Conservation (phyloP, 1,284 basidiomycete species). For the Prillingera fragicola region DNA sequence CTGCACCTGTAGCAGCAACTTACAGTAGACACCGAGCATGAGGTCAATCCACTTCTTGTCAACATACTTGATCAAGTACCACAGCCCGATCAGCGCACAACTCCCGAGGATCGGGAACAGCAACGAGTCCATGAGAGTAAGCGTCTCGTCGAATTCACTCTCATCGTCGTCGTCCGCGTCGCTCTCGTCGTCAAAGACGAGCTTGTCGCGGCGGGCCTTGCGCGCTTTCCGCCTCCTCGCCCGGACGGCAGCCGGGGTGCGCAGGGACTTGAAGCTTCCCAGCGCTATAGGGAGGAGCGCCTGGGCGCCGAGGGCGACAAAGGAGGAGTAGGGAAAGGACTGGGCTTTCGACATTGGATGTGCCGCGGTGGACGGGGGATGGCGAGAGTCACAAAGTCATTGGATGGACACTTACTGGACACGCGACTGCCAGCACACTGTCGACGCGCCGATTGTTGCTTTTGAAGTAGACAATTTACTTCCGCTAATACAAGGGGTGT, state of each 20-base stretch:
- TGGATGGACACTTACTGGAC: too few relatives aligned
- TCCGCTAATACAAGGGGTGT: too few relatives aligned
- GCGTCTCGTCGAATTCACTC: conserved; percentile 34
- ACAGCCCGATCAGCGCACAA: conserved; percentile 38
- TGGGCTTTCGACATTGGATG: neutral
- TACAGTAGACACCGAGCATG: conserved; percentile 60
- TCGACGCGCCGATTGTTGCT: neutral
- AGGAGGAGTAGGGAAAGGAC: conserved; percentile 17
- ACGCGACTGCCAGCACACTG: neutral
- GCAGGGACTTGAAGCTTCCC: conserved; percentile 46
- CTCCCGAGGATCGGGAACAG: conserved; percentile 45
- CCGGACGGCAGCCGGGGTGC: conserved; percentile 10
- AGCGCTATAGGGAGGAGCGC: conserved; percentile 44
- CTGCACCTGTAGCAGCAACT: conserved; percentile 36
- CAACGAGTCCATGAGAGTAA: conserved; percentile 41
- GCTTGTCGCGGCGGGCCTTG: neutral
- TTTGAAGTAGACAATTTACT: neutral
- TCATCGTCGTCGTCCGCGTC: conserved; percentile 39
- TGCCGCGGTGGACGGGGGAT: too few relatives aligned
- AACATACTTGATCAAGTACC: conserved; percentile 55
- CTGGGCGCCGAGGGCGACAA: conserved; percentile 36
- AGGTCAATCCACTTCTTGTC: conserved; percentile 68
- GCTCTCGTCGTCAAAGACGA: conserved; percentile 18
- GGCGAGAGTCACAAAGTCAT: too few relatives aligned
- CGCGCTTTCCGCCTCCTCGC: conserved; percentile 4